These are phyloP conservation scores for Neonectria coccinea DNA, from an alignment of 2,329 filamentous ascomycete species.

Conservation along the genomic window DNA sequence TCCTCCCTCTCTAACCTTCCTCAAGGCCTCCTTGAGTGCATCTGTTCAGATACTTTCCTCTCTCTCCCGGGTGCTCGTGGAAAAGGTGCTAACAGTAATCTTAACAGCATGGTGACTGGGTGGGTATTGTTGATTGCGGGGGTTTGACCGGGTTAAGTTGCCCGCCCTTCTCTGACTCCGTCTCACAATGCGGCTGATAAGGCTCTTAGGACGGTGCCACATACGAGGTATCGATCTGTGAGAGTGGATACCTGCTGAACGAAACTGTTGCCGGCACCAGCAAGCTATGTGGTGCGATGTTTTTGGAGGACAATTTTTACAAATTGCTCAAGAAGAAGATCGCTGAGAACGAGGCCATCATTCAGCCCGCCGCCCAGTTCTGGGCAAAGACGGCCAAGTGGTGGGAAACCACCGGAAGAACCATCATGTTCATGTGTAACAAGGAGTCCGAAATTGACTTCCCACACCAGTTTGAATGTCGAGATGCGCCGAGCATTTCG, in stretches of 20 bases:
- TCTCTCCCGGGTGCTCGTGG: background rate
- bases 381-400: background rate
- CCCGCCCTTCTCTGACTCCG: too few species aligned
- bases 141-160: too few species aligned
- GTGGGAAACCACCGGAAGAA: background rate
- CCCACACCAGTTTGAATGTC: background rate
- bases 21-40: too few species aligned
- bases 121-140: background rate
- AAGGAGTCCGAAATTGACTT: background rate
- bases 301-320: background rate
- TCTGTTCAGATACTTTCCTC: background rate
- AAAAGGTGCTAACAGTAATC: background rate
- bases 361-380: background rate
- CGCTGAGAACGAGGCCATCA: background rate
- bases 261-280: too few species aligned
- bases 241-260: too few species aligned
- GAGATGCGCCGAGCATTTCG: background rate
- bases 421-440: background rate
- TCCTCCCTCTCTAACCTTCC: too few species aligned
- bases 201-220: too few species aligned
- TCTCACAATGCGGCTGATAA: too few species aligned
- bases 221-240: too few species aligned
- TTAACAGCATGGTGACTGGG: background rate
- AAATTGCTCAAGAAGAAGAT: background rate
- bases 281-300: background rate